phyloP scores from a whole-genome alignment of 1,284 basidiomycete genomes.

The Leccinum proximum region DNA sequence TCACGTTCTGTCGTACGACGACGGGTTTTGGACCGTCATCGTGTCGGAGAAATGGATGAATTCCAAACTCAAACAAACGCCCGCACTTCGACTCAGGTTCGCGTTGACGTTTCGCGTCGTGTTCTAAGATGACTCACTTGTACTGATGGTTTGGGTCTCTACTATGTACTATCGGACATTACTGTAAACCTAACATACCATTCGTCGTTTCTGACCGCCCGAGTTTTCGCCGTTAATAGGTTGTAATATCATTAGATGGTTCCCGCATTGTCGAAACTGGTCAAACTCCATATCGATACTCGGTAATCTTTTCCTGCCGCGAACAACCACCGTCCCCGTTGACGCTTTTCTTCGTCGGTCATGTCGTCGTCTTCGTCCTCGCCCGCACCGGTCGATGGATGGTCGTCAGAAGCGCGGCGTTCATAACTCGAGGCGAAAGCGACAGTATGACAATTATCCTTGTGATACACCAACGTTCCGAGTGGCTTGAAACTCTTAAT shows the following conservation, averaged over 20 bases:
- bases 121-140: too few species aligned
- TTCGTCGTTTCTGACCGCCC: neutral
- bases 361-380: conserved; percentile 40
- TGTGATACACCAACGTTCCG: conserved; percentile 79
- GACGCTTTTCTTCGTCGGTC: conserved; percentile 45
- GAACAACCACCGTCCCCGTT: conserved; percentile 64
- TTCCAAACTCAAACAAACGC: too few species aligned
- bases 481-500: conserved; percentile 74
- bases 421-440: conserved; percentile 51
- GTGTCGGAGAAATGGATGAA: too few species aligned
- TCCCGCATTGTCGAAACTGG: conserved; percentile 51
- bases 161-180: conserved; percentile 12
- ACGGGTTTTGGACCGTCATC: neutral
- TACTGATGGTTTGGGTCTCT: too few species aligned
- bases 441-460: conserved; percentile 66
- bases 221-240: neutral
- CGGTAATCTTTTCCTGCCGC: conserved; percentile 73
- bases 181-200: conserved; percentile 15
- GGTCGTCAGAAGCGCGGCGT: neutral
- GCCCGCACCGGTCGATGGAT: conserved; percentile 9
- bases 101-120: too few species aligned
- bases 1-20: neutral
- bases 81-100: too few species aligned
- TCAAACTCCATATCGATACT: conserved; percentile 77
- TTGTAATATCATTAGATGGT: neutral